These are phyloP conservation scores for Hypoxylon sp. DNA, from an alignment of 2,329 filamentous ascomycete species.

Conservation along the genomic window DNA sequence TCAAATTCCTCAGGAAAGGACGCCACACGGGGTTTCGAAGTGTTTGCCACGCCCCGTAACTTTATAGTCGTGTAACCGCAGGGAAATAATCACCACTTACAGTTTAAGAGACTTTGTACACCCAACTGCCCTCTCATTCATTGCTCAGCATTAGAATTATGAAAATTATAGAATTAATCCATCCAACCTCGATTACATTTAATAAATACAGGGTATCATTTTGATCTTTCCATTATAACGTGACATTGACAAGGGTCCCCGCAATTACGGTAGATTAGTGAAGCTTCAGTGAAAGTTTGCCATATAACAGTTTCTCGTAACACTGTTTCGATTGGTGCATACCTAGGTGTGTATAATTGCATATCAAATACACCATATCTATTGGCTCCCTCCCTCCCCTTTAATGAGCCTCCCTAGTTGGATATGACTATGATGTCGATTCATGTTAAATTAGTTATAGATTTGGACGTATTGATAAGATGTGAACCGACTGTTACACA, in stretches of 20 bases:
- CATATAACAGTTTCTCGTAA: conserved; percentile 13
- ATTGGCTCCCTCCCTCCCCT: background rate
- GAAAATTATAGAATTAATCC: conserved; percentile 6
- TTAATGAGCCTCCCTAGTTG: background rate
- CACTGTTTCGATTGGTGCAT: conserved; percentile 15
- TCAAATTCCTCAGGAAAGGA: conserved; percentile 5
- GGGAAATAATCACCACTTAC: conserved; percentile 27
- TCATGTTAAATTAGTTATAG: background rate
- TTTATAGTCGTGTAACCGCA: background rate
- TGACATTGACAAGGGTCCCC: conserved; percentile 46
- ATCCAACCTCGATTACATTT: conserved; percentile 8
- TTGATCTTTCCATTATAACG: conserved; percentile 41
- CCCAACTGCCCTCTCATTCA: conserved; percentile 2
- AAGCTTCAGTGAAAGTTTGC: conserved; percentile 24
- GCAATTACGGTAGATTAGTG: conserved; percentile 28
- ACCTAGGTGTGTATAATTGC: conserved; percentile 6
- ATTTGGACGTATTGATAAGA: too few species aligned
- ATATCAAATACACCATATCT: background rate
- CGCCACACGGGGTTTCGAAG: background rate
- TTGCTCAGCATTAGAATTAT: background rate
- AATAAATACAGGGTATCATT: conserved; percentile 18
- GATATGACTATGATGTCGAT: background rate
- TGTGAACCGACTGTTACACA: too few species aligned
- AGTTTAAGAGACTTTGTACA: conserved; percentile 4
- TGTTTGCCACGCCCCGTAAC: conserved; percentile 2